A percentile compares a stretch with the other conserved stretches of the same genome.
phyloP scores from a whole-genome alignment of 2,329 filamentous ascomycete genomes.

The Drechslerella stenobrocha region DNA sequence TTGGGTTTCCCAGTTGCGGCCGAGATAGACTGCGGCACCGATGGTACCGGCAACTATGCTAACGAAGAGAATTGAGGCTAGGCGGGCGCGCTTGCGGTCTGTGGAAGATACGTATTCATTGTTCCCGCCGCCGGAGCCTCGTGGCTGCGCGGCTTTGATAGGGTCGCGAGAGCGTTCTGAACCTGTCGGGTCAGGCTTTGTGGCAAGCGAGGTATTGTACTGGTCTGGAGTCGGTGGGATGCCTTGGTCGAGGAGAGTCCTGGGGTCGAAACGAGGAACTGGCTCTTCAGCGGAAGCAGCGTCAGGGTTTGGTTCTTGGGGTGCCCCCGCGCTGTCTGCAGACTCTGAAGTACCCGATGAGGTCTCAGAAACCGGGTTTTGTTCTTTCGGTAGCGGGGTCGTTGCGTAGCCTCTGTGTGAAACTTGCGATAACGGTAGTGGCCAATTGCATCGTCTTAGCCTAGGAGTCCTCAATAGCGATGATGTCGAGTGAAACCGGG shows the following conservation, averaged over 20 bases:
- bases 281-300: conserved; percentile 13
- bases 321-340: conserved; percentile 3
- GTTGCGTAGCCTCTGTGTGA: conserved; percentile 17
- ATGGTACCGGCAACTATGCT: conserved; percentile 63
- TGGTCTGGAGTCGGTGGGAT: conserved; percentile 46
- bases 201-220: conserved; percentile 30
- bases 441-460: not conserved
- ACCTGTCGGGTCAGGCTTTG: conserved; percentile 40
- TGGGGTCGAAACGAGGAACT: conserved; percentile 38
- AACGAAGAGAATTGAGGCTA: conserved; percentile 75
- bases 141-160: conserved; percentile 19
- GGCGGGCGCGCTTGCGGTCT: conserved; percentile 75
- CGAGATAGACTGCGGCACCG: conserved; percentile 71
- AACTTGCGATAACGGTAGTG: conserved; percentile 15
- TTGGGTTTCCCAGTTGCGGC: conserved; percentile 79
- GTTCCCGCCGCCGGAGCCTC: conserved; percentile 37
- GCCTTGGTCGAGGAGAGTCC: conserved; percentile 44
- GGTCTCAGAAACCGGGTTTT: not conserved
- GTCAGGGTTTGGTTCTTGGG: not conserved
- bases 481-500: conserved; percentile 24
- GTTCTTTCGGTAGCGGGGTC: not conserved
- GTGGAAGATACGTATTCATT: conserved; percentile 78
- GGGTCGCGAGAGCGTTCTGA: conserved; percentile 36
- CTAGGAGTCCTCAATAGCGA: conserved; percentile 12
- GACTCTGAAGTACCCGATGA: conserved; percentile 10